Conservation (phyloP, 75 land plant genomes). For the Pinus taeda region DNA sequence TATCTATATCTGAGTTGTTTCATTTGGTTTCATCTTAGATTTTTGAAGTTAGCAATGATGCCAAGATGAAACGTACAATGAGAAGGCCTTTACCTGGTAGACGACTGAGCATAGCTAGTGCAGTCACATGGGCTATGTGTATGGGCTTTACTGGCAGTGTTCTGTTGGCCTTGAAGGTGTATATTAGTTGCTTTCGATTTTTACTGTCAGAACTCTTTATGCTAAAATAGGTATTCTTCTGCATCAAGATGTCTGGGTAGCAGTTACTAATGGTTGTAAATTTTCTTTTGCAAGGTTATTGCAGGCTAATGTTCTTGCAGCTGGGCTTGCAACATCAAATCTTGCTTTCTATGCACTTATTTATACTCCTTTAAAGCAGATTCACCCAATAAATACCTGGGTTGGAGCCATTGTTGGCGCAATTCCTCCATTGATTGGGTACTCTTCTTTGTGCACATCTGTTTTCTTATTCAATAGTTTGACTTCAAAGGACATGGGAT, state of each 20-base stretch:
- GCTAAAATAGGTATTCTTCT: background rate
- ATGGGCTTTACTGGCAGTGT: slow-evolving; percentile 70
- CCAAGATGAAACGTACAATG: slow-evolving; percentile 88
- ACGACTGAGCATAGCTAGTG: slow-evolving; percentile 71
- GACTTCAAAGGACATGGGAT: background rate
- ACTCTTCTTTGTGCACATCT: slow-evolving; percentile 9
- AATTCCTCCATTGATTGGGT: slow-evolving; percentile 97
- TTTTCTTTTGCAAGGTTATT: slow-evolving; percentile 48
- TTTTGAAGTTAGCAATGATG: slow-evolving; percentile 84
- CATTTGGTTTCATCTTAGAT: slow-evolving; percentile 36
- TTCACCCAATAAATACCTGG: slow-evolving; percentile 96
- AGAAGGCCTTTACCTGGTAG: slow-evolving; percentile 91
- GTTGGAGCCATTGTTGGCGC: slow-evolving; percentile 98
- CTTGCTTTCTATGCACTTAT: slow-evolving; percentile 80
- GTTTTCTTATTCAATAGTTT: background rate
- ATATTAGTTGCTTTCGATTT: slow-evolving; percentile 6
- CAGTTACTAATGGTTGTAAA: slow-evolving; percentile 4
- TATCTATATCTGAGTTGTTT: background rate
- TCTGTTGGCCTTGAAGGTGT: slow-evolving; percentile 69
- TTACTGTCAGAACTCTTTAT: background rate
- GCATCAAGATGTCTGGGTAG: background rate
- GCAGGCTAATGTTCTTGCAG: slow-evolving; percentile 89
- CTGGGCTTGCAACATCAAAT: slow-evolving; percentile 91
- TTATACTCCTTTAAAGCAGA: slow-evolving; percentile 94
- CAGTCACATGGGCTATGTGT: slow-evolving; percentile 67